Percentiles rank a stretch among this genome's conserved stretches.
phyloP scores from a whole-genome alignment of 331 rosid genomes.

The Malus hybrid region DNA sequence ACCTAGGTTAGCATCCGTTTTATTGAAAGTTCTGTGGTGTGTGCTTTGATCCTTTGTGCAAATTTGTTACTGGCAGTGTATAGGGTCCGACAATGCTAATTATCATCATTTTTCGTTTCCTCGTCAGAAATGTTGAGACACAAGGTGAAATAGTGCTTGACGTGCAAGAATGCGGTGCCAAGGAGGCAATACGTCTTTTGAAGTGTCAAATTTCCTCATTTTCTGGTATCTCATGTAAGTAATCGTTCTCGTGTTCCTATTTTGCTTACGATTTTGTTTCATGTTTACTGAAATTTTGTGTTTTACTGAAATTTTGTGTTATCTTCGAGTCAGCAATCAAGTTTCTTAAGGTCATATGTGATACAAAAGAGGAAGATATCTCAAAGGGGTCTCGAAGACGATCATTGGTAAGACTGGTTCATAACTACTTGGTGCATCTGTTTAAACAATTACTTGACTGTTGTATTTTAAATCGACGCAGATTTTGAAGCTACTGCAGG shows the following conservation, averaged over 20 bases:
- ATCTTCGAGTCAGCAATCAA: conserved; percentile 46
- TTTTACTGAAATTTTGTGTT: background rate
- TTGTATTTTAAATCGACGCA: conserved; percentile 6
- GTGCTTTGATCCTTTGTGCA: background rate
- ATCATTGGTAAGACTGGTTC: conserved; percentile 32
- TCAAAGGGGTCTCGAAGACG: conserved; percentile 47
- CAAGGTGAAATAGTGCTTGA: conserved; percentile 53
- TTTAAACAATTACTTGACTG: background rate
- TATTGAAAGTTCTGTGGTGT: background rate
- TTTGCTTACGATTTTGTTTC: background rate
- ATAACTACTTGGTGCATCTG: background rate
- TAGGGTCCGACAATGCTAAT: background rate
- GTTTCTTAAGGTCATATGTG: conserved; percentile 60
- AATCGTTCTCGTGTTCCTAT: background rate
- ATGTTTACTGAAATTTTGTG: conserved; percentile 1
- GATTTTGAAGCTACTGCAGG: conserved; percentile 58
- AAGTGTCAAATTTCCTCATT: conserved; percentile 62
- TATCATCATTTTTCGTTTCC: conserved; percentile 1
- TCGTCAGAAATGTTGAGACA: conserved; percentile 36
- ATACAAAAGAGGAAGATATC: conserved; percentile 32
- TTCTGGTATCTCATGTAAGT: conserved; percentile 61
- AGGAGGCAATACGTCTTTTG: conserved; percentile 46
- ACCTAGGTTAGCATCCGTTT: conserved; percentile 39
- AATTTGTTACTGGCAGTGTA: background rate
- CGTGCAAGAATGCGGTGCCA: conserved; percentile 44